Base-by-base conservation (phyloP, 1,284 basidiomycete genomes). In the Rhodotorula sp. region DNA sequence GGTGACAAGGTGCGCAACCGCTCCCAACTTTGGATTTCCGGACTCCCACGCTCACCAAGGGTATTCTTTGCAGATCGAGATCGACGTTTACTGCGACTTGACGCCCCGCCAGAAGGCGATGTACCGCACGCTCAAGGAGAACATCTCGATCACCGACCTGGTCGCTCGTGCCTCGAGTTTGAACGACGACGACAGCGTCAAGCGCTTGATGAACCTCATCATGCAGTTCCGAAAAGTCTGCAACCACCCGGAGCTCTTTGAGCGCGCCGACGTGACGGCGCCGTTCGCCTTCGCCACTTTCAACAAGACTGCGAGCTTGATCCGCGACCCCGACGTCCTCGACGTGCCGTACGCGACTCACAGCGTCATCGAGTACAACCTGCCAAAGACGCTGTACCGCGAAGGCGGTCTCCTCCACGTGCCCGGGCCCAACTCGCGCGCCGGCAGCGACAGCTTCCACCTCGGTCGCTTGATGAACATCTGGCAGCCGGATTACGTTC, bases 211-310 rank as follows among this genome's bases (percentile, higher is more conserved):
- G 96, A 99, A 99, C 83, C 86, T 99, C 74, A 96, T 99, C 75
- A 99, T 99, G 97, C 97, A 99, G 82, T 99, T 99, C 86, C 90
- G 97, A 77, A 99, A 99, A 85, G 91, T 90, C 62, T 99, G 96
- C 86, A 99, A 98, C 79, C 97, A 99, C 79, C 97, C 97, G 0
- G 97, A 99, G 81, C 86, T 99, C 58, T 99, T 99, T 80, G 95
- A 99, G 81, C 89, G 97, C 31, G 95, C 96, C 48, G 97, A 99
- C 80, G 96, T 99, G 48, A 87, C 90, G 18, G 91, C 95, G 3
- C 95, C 97, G 1, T 91, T 93, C 80, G 90, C 93, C 3, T 96
- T 99, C 79, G 88, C 90, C 64, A 84, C 86, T 18, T 98, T 92
- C 80, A 91, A 91, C 59, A 87, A 87, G 65, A 90, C 94, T 18